Evolutionary conservation across 495 filamentous ascomycete genomes (phyloP), one percentile per base, ranked within the genome.

Genomic region (Xylaria palmicola): DNA sequence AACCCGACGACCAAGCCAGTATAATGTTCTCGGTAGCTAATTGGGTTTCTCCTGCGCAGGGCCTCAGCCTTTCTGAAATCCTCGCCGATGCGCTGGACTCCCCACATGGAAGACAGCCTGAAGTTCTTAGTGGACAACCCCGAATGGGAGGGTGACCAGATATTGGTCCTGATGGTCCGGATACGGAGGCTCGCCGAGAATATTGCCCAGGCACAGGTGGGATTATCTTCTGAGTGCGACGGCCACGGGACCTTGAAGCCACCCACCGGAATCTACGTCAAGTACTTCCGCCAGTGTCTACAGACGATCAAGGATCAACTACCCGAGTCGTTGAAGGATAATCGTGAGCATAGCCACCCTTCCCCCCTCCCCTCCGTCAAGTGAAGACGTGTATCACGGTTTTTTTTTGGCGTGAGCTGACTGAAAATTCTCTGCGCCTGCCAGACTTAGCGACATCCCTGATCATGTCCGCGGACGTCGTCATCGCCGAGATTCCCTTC

Each of bases 101-200:
- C 65, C 4, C 65, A 70, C 20, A 70, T 72, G 70, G 70, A 72
- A 24, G 70, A 68, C 15, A 70, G 63, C 29, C 65, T 72, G 4
- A 60, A 67, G 20, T 55, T 68, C 19, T 55, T 72, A 9, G 54
- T 65, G 15, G 34, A 52, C 1, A 29, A 62, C 2, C 63, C 70
- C 6, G 65, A 70, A 34, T 65, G 63, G 26, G 44, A 50, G 20
- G 54, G 65, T 7, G 70, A 72, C 62, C 56, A 60, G 37, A 36
- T 68, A 22, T 65, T 72, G 1, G 62, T 65, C 2, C 39, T 62
- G 4, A 70, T 72, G 60, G 76, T 77, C 29, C 74, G 67, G 49
- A 65, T 74, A 20, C 72, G 72, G 17, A 63, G 66, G 24, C 67
- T 79, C 40, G 54, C 60, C 12, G 69, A 72, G 48, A 63, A 67